These are phyloP conservation scores for Rhodomyrtus psidioides DNA, from an alignment of 441 rosid species.

Conservation along the genomic window DNA sequence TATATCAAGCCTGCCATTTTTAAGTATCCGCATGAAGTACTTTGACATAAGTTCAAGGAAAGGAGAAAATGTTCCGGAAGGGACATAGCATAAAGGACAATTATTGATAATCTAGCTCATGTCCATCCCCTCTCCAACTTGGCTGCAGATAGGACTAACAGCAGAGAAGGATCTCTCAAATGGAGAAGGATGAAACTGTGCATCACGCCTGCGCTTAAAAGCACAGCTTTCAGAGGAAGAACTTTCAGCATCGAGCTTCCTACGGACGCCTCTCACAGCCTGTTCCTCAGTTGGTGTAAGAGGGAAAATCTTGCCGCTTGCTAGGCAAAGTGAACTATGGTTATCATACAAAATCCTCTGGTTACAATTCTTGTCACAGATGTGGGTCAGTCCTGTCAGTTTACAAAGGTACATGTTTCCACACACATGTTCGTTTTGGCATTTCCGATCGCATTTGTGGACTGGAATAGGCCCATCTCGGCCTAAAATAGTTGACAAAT, in stretches of 20 bases:
- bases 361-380: conserved; percentile 98
- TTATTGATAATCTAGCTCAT: conserved; percentile 48
- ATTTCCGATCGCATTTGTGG: conserved; percentile 92
- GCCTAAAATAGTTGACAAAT: conserved; percentile 78
- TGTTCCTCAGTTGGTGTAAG: conserved; percentile 69
- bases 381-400: conserved; percentile 84
- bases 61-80: conserved; percentile 3
- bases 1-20: conserved; percentile 27
- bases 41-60: conserved; percentile 26
- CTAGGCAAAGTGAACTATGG: conserved; percentile 84
- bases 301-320: conserved; percentile 70
- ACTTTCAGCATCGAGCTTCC: conserved; percentile 81
- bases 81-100: not conserved
- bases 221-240: conserved; percentile 60
- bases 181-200: conserved; percentile 74
- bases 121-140: conserved; percentile 91
- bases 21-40: conserved; percentile 37
- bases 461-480: conserved; percentile 52
- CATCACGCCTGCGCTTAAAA: conserved; percentile 80
- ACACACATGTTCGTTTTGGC: conserved; percentile 75
- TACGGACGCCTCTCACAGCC: conserved; percentile 83
- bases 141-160: conserved; percentile 88
- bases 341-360: conserved; percentile 96
- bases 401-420: conserved; percentile 91
- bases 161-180: conserved; percentile 88